Evolutionary conservation across 1,284 basidiomycete genomes (phyloP).

Genomic region (Exobasidium cylindrosporum): DNA sequence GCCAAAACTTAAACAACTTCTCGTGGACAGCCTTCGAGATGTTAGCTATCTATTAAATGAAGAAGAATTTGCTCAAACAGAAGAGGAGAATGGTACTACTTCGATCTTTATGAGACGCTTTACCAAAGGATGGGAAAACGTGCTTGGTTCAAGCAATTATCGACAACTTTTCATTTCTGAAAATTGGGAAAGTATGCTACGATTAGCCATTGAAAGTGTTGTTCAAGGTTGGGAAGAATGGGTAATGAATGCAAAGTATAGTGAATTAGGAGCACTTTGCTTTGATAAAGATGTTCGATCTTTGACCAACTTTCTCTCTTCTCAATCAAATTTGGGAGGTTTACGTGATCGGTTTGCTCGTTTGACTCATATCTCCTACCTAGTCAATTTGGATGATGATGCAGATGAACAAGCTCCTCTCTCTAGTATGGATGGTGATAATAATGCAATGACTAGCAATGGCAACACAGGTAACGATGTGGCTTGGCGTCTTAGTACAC

Average conservation of each 20-base stretch:
- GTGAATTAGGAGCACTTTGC: conserved; percentile 92
- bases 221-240: conserved; percentile 91
- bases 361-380: conserved; percentile 85
- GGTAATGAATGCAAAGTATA: conserved; percentile 75
- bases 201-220: conserved; percentile 76
- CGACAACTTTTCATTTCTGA: conserved; percentile 67
- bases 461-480: conserved; percentile 22
- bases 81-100: conserved; percentile 62
- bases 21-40: conserved; percentile 84
- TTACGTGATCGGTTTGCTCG: conserved; percentile 81
- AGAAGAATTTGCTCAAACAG: conserved; percentile 74
- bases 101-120: conserved; percentile 85
- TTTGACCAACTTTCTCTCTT: conserved; percentile 75
- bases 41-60: conserved; percentile 84
- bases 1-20: conserved; percentile 75
- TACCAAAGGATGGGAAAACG: conserved; percentile 72
- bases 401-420: conserved; percentile 10
- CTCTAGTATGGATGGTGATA: neutral
- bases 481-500: conserved; percentile 40
- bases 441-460: neutral
- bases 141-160: conserved; percentile 65
- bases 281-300: conserved; percentile 90
- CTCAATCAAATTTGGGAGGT: conserved; percentile 63
- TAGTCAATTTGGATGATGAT: conserved; percentile 80
- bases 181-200: conserved; percentile 83